Percentiles rank a stretch among this genome's conserved stretches.
phyloP scores from a whole-genome alignment of 768 basidiomycete species.

The Gymnopilus junonius region DNA sequence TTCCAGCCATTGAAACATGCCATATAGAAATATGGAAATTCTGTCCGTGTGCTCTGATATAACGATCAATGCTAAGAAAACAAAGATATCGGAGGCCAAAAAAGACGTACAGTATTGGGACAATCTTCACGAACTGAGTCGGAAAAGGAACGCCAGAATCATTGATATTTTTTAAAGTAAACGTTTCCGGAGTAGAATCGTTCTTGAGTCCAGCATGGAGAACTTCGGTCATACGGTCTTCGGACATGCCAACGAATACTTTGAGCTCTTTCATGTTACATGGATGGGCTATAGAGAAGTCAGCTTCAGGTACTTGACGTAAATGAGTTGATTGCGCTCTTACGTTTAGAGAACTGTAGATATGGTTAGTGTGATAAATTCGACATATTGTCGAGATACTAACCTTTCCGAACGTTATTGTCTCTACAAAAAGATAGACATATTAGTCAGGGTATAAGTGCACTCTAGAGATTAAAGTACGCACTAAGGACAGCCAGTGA shows the following conservation, averaged over 20 bases:
- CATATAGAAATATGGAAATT: slow-evolving; percentile 84
- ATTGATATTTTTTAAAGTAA: slow-evolving; percentile 61
- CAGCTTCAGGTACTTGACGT: slow-evolving; percentile 1
- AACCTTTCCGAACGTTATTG: slow-evolving; percentile 84
- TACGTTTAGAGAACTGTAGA: slow-evolving; percentile 48
- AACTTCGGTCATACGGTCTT: slow-evolving; percentile 72
- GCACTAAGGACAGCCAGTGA: slow-evolving; percentile 66
- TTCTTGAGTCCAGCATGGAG: slow-evolving; percentile 69
- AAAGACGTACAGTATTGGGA: slow-evolving; percentile 68
- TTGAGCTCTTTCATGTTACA: slow-evolving; percentile 89
- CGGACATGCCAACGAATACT: slow-evolving; percentile 64
- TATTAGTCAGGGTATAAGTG: not conserved
- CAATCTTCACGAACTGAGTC: slow-evolving; percentile 72
- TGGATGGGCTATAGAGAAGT: slow-evolving; percentile 63
- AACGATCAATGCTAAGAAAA: not conserved
- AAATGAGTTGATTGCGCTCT: slow-evolving; percentile 9
- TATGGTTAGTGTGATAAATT: slow-evolving; percentile 11
- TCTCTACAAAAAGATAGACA: slow-evolving; percentile 44
- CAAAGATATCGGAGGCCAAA: not conserved
- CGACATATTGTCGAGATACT: slow-evolving; percentile 15
- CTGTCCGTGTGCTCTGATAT: slow-evolving; percentile 64
- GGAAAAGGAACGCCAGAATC: slow-evolving; percentile 61
- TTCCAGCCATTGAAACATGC: slow-evolving; percentile 68
- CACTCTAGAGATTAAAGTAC: no score
- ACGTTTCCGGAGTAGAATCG: slow-evolving; percentile 65